Base-by-base conservation (phyloP, 352 stramenopile species). In the Ophiocytium majus region DNA sequence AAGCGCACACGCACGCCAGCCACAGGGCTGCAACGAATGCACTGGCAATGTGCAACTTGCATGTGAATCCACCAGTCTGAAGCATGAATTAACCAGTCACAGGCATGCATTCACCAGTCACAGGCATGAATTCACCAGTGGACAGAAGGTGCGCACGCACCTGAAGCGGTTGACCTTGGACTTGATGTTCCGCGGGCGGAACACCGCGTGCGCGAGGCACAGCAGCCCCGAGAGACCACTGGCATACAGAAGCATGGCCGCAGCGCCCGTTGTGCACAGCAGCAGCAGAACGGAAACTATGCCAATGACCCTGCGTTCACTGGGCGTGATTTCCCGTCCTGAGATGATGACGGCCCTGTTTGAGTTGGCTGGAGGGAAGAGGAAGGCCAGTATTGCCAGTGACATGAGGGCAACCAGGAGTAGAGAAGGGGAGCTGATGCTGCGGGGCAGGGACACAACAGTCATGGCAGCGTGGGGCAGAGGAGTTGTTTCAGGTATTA, bases 81-180 rank as follows among this genome's bases (percentile, higher is more conserved):
- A n/a, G n/a, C n/a, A n/a, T n/a, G n/a, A n/a, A n/a, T n/a, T n/a
- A n/a, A n/a, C n/a, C n/a, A n/a, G n/a, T n/a, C n/a, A n/a, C n/a
- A n/a, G n/a, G n/a, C n/a, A n/a, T n/a, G n/a, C n/a, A n/a, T n/a
- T n/a, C n/a, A n/a, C n/a, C n/a, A n/a, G n/a, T n/a, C n/a, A n/a
- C n/a, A n/a, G n/a, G n/a, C n/a, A n/a, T n/a, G n/a, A n/a, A n/a
- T n/a, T n/a, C n/a, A n/a, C n/a, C n/a, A n/a, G n/a, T n/a, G n/a
- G n/a, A n/a, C n/a, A n/a, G n/a, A n/a, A n/a, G n/a, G n/a, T n/a
- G n/a, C 43, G 43, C 43, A 14, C 43, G 43, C 32, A 33, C 79
- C 76, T 87, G 32, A 79, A 32, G 14, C 85, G 78, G 33, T 50
- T 88, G 19, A 63, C 32, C 79, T 88, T 88, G 82, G 81, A 86